Conservation (phyloP, 2,329 filamentous ascomycete genomes). For the Neofusicoccum laricinum region DNA sequence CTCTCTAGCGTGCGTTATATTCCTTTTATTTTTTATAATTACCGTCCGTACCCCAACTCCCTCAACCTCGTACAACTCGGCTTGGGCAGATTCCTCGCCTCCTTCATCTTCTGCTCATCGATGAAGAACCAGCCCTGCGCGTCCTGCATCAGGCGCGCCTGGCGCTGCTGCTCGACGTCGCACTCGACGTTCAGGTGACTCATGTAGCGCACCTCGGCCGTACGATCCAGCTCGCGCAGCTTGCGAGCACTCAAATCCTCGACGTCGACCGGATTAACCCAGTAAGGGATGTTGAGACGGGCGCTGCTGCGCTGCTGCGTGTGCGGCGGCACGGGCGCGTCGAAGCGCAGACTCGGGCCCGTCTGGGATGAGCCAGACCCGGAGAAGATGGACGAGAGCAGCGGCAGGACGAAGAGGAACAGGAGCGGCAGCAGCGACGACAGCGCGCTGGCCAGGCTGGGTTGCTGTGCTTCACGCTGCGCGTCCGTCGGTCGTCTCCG, state of each 20-base stretch:
- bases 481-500: conserved; percentile 64
- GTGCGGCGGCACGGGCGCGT: conserved; percentile 65
- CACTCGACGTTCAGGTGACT: conserved; percentile 67
- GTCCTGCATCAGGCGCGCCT: conserved; percentile 68
- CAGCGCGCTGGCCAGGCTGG: conserved; percentile 54
- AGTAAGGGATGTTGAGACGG: conserved; percentile 76
- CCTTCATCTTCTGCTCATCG: conserved; percentile 74
- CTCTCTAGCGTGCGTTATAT: neutral
- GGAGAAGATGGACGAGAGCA: conserved; percentile 75
- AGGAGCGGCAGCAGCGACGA: conserved; percentile 82
- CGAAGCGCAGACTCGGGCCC: conserved; percentile 73
- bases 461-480: conserved; percentile 53
- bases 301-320: conserved; percentile 71
- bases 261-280: conserved; percentile 75
- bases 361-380: conserved; percentile 51
- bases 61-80: conserved; percentile 26
- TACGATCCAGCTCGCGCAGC: conserved; percentile 70
- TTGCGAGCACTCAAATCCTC: conserved; percentile 66
- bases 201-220: conserved; percentile 72
- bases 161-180: conserved; percentile 65
- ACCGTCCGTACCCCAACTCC: conserved; percentile 8
- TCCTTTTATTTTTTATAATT: neutral
- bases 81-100: conserved; percentile 62
- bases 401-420: conserved; percentile 74
- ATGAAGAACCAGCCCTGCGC: conserved; percentile 86